Base-by-base conservation (phyloP, 176 grass and related monocot species). In the Echinochloa phyllopogon region DNA sequence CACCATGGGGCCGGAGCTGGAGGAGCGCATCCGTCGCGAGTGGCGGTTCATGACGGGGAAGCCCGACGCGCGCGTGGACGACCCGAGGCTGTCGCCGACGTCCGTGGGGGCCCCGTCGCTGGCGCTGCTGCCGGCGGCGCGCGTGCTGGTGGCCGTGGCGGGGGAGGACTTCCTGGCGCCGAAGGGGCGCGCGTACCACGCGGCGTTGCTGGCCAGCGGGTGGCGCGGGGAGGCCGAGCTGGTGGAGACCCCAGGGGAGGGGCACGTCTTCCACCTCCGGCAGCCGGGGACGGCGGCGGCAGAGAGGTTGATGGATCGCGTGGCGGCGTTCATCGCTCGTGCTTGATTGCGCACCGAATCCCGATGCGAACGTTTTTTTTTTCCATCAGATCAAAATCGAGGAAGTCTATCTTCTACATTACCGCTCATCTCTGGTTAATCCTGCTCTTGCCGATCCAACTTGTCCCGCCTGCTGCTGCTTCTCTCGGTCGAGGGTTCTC, bases 191-290 rank as follows among this genome's bases (percentile, higher is more conserved):
- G 88, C 84, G 9, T 93, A 87, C 83, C 1, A 84, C 43, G 76
- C 79, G 40, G 76, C 74, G 88, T 62, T 90, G 37, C 7, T 64
- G 13, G 61, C 12, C 53, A 90, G 84, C 27, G 44, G 84, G 20
- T 93, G 91, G 91, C 12, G 10, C 6, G 88, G 91, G 10, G 78
- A 83, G 64, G 87, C 78, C 37, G 91, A 82, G 88, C 52, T 90
- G 51, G 68, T 80, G 21, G 88, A 90, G 5, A 87, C 75, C 8
- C 60, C 78, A 1, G 84, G 84, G 27, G 76, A 74, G 63, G 65
- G 9, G 2, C 91, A 93, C 62, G 79, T 86, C 10, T 93, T 87
- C 78, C 53, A 85, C 74, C 80, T 93, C 13, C 1, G 0, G 18
- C 27, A 9, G 37, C 81, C 79, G 14, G 39, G 21, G 74, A 84